Evolutionary conservation across 352 stramenopile genomes (phyloP).

Genomic region (Globisporangium acanthophoron): DNA sequence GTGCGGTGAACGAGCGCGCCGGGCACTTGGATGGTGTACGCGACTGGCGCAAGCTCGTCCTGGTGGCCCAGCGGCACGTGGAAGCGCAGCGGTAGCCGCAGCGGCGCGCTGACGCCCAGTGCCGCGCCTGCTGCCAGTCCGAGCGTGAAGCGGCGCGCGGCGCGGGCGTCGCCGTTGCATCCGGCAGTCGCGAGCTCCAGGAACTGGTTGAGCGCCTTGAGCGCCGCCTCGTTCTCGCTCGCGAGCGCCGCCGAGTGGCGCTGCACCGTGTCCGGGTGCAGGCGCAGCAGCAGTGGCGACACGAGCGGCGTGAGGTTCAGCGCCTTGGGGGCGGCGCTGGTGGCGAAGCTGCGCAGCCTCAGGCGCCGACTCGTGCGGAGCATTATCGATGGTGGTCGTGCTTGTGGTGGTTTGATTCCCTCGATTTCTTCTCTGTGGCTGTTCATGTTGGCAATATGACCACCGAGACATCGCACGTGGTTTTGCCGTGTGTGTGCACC

Average conservation of each 20-base stretch:
- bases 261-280: conserved; percentile 68
- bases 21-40: conserved; percentile 52
- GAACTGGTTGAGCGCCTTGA: conserved; percentile 81
- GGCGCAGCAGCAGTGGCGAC: conserved; percentile 59
- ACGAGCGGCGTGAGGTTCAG: conserved; percentile 60
- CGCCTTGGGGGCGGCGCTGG: not conserved
- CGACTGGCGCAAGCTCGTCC: conserved; percentile 9
- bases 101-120: conserved; percentile 17
- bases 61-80: conserved; percentile 26
- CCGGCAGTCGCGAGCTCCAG: conserved; percentile 51
- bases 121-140: conserved; percentile 19
- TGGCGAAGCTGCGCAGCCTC: conserved; percentile 2
- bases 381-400: not conserved
- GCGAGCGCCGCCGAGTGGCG: conserved; percentile 34
- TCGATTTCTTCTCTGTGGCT: not conserved
- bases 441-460: too few species aligned
- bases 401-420: not conserved
- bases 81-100: conserved; percentile 55
- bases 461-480: too few species aligned
- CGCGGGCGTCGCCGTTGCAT: conserved; percentile 68
- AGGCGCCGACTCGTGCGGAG: not conserved
- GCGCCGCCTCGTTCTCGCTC: conserved; percentile 55
- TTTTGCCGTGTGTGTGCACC: not conserved
- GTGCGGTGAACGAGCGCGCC: conserved; percentile 47
- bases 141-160: conserved; percentile 45